A percentile compares a stretch with the other conserved stretches of the same genome.
phyloP scores from a whole-genome alignment of 179 eudicot genomes.

The Dionaea muscipula region DNA sequence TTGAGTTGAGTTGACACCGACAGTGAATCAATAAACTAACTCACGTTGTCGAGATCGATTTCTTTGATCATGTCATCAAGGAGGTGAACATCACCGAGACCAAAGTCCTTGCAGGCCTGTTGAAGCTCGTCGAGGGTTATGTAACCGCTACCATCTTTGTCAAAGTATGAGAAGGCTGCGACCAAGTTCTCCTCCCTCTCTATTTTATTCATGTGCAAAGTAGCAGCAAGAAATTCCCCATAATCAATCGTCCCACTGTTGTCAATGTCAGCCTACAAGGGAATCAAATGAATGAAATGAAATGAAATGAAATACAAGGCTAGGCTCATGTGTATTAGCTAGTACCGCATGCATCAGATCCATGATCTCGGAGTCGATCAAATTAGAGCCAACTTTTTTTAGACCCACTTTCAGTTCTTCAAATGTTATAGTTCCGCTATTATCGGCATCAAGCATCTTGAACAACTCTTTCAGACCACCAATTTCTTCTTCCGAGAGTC shows the following conservation, averaged over 20 bases:
- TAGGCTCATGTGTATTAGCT: neutral
- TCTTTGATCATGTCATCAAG: constrained; percentile 66
- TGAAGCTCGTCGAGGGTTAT: constrained; percentile 87
- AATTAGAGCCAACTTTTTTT: constrained; percentile 65
- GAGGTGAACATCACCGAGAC: constrained; percentile 61
- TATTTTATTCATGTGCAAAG: constrained; percentile 82
- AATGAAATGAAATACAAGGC: neutral
- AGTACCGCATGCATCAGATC: constrained; percentile 81
- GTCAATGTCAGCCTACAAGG: constrained; percentile 74
- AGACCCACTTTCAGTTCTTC: constrained; percentile 79
- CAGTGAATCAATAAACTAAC: constrained; percentile 10
- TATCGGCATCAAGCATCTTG: constrained; percentile 85
- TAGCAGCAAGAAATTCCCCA: constrained; percentile 91
- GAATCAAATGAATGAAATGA: too few relatives aligned
- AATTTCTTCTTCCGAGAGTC: constrained; percentile 94
- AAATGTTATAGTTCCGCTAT: constrained; percentile 77
- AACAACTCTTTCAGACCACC: constrained; percentile 84
- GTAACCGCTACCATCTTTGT: constrained; percentile 89
- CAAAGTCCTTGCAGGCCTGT: constrained; percentile 89
- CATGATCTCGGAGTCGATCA: constrained; percentile 74
- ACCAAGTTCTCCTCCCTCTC: constrained; percentile 83
- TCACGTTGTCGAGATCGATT: constrained; percentile 82
- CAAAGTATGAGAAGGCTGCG: constrained; percentile 85
- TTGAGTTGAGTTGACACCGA: neutral
- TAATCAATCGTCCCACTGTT: constrained; percentile 86